These are phyloP conservation scores for Seminavis robusta DNA, from an alignment of 108 stramenopile species.

Conservation along the genomic window DNA sequence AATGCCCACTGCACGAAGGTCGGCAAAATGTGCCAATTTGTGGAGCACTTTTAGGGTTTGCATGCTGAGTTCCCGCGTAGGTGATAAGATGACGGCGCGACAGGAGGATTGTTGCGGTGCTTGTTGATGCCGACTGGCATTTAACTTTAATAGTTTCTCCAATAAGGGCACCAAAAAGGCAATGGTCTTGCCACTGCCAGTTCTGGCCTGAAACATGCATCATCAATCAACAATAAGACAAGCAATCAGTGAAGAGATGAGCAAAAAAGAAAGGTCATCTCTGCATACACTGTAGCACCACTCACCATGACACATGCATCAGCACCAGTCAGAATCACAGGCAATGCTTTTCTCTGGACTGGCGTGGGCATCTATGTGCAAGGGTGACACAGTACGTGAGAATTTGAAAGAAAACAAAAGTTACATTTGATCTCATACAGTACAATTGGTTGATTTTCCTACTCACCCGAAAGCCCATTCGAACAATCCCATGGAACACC, in stretches of 20 bases:
- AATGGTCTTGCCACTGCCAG: slow-evolving; percentile 94
- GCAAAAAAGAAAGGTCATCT: too few relatives aligned
- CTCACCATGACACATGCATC: slow-evolving; percentile 97
- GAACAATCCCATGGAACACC: slow-evolving; percentile 81
- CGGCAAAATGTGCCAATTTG: slow-evolving; percentile 77
- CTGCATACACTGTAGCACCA: too few relatives aligned
- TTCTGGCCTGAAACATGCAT: slow-evolving; percentile 95
- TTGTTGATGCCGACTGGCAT: slow-evolving; percentile 4
- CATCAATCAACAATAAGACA: slow-evolving; percentile 80
- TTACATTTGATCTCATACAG: neutral
- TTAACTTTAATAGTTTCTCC: slow-evolving; percentile 67
- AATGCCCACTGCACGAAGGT: slow-evolving; percentile 69
- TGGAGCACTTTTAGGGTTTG: slow-evolving; percentile 88
- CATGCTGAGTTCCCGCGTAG: slow-evolving; percentile 93
- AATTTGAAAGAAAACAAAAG: neutral
- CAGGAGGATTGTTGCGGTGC: slow-evolving; percentile 7
- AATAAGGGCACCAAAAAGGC: slow-evolving; percentile 94
- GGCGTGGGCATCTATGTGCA: slow-evolving; percentile 94
- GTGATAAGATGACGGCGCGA: slow-evolving; percentile 87
- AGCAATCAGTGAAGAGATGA: too few relatives aligned
- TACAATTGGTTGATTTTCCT: neutral
- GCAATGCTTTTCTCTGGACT: slow-evolving; percentile 95
- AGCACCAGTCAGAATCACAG: slow-evolving; percentile 81
- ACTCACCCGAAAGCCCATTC: slow-evolving; percentile 84
- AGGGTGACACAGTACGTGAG: too few relatives aligned